phyloP scores from a whole-genome alignment of 192 early-diverging fungal species.

The Coemansia sp. region DNA sequence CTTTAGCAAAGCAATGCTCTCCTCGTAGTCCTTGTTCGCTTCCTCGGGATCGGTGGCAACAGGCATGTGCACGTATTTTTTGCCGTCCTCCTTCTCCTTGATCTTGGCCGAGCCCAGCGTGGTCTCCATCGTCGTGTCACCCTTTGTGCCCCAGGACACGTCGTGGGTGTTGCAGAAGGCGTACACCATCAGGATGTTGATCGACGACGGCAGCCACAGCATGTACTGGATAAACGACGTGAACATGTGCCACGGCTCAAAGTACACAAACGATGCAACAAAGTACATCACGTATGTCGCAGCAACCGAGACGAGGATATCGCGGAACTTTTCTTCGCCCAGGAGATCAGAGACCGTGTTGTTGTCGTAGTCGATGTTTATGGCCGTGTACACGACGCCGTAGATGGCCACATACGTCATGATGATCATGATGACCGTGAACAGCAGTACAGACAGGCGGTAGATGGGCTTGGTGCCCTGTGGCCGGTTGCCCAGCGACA shows the following conservation, averaged over 20 bases:
- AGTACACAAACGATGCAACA: constrained; percentile 67
- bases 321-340: constrained; percentile 58
- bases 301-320: constrained; percentile 72
- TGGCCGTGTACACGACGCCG: constrained; percentile 51
- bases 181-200: constrained; percentile 91
- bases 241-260: constrained; percentile 90
- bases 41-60: constrained; percentile 71
- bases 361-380: constrained; percentile 40
- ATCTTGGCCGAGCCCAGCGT: constrained; percentile 77
- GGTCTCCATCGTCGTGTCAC: constrained; percentile 61
- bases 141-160: constrained; percentile 95
- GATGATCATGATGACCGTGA: constrained; percentile 81
- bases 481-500: constrained; percentile 92
- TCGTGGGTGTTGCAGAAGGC: constrained; percentile 95
- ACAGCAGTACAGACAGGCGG: constrained; percentile 66
- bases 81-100: constrained; percentile 59
- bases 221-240: constrained; percentile 87
- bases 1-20: constrained; percentile 60
- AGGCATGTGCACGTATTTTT: constrained; percentile 66
- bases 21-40: constrained; percentile 79
- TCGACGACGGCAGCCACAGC: constrained; percentile 77
- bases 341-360: constrained; percentile 42
- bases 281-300: constrained; percentile 83
- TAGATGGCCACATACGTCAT: constrained; percentile 71
- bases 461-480: constrained; percentile 84